Percentiles rank a stretch among this genome's conserved stretches.
These are phyloP conservation scores for Ganoderma leucocontextum DNA, from an alignment of 1,284 basidiomycete species.

Conservation along the genomic window DNA sequence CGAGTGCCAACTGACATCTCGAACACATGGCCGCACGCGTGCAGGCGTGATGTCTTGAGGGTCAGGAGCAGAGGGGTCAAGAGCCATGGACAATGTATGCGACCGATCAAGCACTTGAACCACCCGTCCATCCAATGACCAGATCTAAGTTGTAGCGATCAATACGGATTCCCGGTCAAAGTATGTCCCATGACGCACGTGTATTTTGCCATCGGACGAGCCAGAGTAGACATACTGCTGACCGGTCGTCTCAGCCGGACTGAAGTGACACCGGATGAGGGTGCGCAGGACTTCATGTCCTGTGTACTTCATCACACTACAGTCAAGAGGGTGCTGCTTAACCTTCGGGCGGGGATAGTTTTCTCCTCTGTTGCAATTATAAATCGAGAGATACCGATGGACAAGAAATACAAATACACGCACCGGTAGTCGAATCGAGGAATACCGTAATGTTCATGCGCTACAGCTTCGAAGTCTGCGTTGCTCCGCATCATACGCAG, in stretches of 20 bases:
- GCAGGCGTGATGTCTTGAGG: slow-evolving; percentile 35
- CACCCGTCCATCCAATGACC: slow-evolving; percentile 90
- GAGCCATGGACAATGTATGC: slow-evolving; percentile 75
- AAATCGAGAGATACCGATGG: neutral
- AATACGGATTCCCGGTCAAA: neutral
- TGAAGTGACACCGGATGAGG: slow-evolving; percentile 96
- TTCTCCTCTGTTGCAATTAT: slow-evolving; percentile 57
- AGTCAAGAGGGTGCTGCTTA: slow-evolving; percentile 82
- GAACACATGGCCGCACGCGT: slow-evolving; percentile 66
- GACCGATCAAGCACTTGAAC: slow-evolving; percentile 88
- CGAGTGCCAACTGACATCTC: slow-evolving; percentile 94
- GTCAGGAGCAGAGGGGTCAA: slow-evolving; percentile 71
- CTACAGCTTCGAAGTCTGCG: slow-evolving; percentile 69
- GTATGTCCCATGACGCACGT: slow-evolving; percentile 57
- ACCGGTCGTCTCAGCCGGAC: slow-evolving; percentile 91
- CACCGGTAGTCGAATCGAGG: slow-evolving; percentile 84
- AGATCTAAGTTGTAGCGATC: slow-evolving; percentile 67
- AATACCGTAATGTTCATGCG: slow-evolving; percentile 63
- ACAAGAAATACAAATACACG: slow-evolving; percentile 27
- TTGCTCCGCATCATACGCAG: slow-evolving; percentile 90
- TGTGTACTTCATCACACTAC: slow-evolving; percentile 94
- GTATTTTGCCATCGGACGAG: slow-evolving; percentile 82
- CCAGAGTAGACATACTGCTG: slow-evolving; percentile 95
- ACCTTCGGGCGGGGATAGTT: slow-evolving; percentile 71
- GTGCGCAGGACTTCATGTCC: slow-evolving; percentile 95